phyloP scores from a whole-genome alignment of 345 rosid genomes.

The Brassica nigra region DNA sequence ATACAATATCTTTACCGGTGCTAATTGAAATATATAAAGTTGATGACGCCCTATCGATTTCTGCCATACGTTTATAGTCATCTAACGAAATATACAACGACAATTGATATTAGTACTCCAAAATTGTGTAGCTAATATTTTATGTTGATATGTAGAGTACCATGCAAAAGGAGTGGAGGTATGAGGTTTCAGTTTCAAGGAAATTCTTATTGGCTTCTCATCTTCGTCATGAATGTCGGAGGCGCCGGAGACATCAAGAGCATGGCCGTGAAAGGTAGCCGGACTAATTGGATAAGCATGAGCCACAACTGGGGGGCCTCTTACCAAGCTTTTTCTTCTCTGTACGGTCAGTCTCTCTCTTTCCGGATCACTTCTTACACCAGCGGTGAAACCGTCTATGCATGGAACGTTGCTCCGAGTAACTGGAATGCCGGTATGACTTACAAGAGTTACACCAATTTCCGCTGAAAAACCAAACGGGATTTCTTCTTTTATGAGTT shows the following conservation, averaged over 20 bases:
- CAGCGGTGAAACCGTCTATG: constrained; percentile 34
- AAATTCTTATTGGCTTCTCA: constrained; percentile 65
- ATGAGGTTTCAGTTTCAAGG: constrained; percentile 63
- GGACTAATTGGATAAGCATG: constrained; percentile 80
- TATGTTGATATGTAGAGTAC: constrained; percentile 48
- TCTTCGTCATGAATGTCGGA: constrained; percentile 63
- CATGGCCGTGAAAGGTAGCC: constrained; percentile 72
- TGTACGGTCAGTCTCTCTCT: constrained; percentile 74
- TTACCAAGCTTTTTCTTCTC: constrained; percentile 79
- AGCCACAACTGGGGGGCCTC: constrained; percentile 96
- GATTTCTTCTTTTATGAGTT: background rate
- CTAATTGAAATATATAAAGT: no score
- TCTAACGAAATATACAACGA: background rate
- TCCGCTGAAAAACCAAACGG: constrained; percentile 20
- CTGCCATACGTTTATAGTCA: background rate
- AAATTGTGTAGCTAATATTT: background rate
- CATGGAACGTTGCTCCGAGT: constrained; percentile 45
- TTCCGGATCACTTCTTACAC: constrained; percentile 74
- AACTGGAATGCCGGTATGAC: constrained; percentile 41
- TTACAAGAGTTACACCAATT: constrained; percentile 31
- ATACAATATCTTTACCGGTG: background rate
- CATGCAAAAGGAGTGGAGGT: constrained; percentile 76
- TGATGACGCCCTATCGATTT: no score
- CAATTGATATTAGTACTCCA: background rate
- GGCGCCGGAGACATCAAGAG: constrained; percentile 68